Conservation (phyloP, 148 eudicot species). For the Camellia lanceoleosa region DNA sequence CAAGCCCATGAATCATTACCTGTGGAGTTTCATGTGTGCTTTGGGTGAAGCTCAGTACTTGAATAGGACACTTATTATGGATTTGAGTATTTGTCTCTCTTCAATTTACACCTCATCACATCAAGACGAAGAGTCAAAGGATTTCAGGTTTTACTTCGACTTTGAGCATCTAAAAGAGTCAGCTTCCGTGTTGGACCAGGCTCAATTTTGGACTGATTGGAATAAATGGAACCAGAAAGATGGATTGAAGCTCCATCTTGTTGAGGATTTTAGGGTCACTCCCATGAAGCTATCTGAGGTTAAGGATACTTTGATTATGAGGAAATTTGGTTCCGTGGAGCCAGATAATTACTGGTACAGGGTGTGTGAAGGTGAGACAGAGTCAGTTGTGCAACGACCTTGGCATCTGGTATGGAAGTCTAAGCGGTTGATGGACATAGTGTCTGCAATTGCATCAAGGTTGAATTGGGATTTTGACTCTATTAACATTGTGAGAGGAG, state of each 20-base stretch:
- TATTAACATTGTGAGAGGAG: conserved; percentile 82
- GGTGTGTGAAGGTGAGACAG: conserved; percentile 95
- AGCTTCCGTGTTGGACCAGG: conserved; percentile 75
- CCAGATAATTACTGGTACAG: conserved; percentile 97
- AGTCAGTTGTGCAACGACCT: conserved; percentile 75
- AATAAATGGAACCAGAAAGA: conserved; percentile 67
- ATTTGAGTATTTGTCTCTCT: conserved; percentile 69
- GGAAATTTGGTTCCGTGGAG: conserved; percentile 83
- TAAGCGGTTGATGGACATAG: conserved; percentile 80
- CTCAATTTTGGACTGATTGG: conserved; percentile 83
- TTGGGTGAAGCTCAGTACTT: conserved; percentile 96
- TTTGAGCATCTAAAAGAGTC: conserved; percentile 89
- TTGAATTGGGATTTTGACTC: conserved; percentile 93
- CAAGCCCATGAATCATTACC: conserved; percentile 88
- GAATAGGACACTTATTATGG: conserved; percentile 88
- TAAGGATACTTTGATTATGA: conserved; percentile 64
- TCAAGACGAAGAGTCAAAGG: conserved; percentile 82
- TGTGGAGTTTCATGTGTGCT: conserved; percentile 95
- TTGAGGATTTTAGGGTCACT: conserved; percentile 71
- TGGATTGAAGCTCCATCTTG: conserved; percentile 47
- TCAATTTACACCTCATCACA: conserved; percentile 70
- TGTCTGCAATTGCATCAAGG: conserved; percentile 66
- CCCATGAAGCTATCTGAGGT: conserved; percentile 69
- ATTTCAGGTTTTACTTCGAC: conserved; percentile 91
- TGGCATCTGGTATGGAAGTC: conserved; percentile 95